Base-by-base conservation (phyloP, 2,329 filamentous ascomycete species). In the Colletotrichum sp. region DNA sequence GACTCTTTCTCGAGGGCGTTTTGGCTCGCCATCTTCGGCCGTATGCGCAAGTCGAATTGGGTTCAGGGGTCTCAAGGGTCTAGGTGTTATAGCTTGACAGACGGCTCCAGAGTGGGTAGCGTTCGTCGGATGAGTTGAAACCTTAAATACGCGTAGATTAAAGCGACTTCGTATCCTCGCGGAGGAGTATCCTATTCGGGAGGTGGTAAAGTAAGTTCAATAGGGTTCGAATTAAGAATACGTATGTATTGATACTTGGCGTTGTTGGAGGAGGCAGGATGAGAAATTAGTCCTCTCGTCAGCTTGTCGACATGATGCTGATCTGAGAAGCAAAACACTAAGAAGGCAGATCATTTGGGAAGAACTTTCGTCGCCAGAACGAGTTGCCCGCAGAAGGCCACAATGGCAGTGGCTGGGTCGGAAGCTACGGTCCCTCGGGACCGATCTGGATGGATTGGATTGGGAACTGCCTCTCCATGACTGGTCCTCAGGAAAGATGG, bases 41-140 rank as follows among this genome's bases (percentile, higher is more conserved):
- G 29, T 27, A 62, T 19, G 27, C 11, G n/a, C 12, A 32, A 3
- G 13, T 22, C 4, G 64, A 62, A 66, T 39, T 25, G 68, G 62
- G 49, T 71, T 67, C 49, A 32, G 15, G 25, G 30, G 59, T 34
- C 16, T 15, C 16, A 30, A 25, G 68, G 19, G 27, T 71, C 11
- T 27, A 30, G 32, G 19, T 49, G 27, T 61, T 36, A 30, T 22
- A 29, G 49, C 27, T 69, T 15, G 63, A 29, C 15, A 27, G n/a
- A 49, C 12, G 8, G 9, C 44, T 30, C 12, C 9, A 13, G 59
- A 55, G 34, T 32, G 52, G 63, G 49, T 34, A 59, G 27, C 32
- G 52, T 71, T 71, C 72, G 67, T 71, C 72, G 44, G 68, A 61
- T 55, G 34, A 61, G 36, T 29, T 36, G 29, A 49, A 74, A 44